A percentile compares a stretch with the other conserved stretches of the same genome.
These are phyloP conservation scores for Vicia sativa DNA, from an alignment of 306 rosid genomes.

Conservation along the genomic window DNA sequence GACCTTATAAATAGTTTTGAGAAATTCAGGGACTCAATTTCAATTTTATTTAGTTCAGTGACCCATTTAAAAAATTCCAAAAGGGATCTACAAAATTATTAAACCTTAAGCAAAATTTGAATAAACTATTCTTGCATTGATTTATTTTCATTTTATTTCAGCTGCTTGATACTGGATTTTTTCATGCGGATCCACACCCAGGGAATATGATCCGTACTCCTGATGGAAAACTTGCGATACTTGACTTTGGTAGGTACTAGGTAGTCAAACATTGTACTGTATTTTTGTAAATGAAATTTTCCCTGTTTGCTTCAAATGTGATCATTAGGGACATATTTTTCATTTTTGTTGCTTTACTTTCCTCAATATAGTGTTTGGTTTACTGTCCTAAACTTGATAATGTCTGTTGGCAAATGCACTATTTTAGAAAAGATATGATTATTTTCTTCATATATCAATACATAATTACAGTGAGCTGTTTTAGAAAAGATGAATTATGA, in stretches of 20 bases:
- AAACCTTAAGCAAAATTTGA: too few species aligned
- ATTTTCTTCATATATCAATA: slow-evolving; percentile 20
- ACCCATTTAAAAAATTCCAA: not conserved
- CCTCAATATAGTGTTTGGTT: not conserved
- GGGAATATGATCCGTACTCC: slow-evolving; percentile 99
- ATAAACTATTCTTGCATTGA: too few species aligned
- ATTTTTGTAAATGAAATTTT: slow-evolving; percentile 30
- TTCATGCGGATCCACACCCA: slow-evolving; percentile 99
- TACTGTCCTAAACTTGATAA: slow-evolving; percentile 26
- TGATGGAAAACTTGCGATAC: slow-evolving; percentile 94
- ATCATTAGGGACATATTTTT: slow-evolving; percentile 10
- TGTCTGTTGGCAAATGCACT: slow-evolving; percentile 1
- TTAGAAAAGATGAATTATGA: too few species aligned
- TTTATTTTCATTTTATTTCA: slow-evolving; percentile 44
- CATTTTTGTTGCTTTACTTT: slow-evolving; percentile 20
- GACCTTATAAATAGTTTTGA: not conserved
- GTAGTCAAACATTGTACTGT: slow-evolving; percentile 30
- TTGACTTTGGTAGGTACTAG: slow-evolving; percentile 76
- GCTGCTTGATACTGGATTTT: slow-evolving; percentile 96
- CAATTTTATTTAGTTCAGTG: not conserved
- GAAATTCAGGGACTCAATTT: not conserved
- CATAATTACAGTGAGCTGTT: not conserved
- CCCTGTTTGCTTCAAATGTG: not conserved
- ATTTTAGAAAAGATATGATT: slow-evolving; percentile 9
- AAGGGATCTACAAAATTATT: too few species aligned